A percentile compares a stretch with the other conserved stretches of the same genome.
Conservation (phyloP, 345 rosid species). For the Tarenaya hassleriana region DNA sequence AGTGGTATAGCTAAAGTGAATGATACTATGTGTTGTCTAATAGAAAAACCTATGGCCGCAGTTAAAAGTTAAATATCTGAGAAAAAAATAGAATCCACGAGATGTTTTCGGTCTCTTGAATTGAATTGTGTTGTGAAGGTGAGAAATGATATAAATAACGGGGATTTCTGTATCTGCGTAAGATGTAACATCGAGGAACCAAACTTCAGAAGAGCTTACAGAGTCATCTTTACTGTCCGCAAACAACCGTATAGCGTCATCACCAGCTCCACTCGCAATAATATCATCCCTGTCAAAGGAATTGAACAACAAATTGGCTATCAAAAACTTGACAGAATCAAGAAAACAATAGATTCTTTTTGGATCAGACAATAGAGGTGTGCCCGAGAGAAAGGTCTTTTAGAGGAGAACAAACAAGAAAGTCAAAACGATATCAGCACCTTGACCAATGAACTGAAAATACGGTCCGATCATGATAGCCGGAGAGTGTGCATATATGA, state of each 20-base stretch:
- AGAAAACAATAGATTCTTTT: neutral
- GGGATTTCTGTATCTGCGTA: neutral
- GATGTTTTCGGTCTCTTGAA: too few relatives aligned
- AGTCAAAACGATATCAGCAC: slow-evolving; percentile 46
- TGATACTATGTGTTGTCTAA: neutral
- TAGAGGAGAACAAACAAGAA: neutral
- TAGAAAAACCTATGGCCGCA: neutral
- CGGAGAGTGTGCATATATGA: slow-evolving; percentile 75
- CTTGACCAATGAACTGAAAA: slow-evolving; percentile 97
- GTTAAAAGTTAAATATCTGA: too few relatives aligned
- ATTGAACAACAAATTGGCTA: neutral
- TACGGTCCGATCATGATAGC: slow-evolving; percentile 91
- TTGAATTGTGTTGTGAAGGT: too few relatives aligned
- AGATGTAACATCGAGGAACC: neutral
- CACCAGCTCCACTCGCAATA: slow-evolving; percentile 92
- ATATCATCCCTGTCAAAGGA: slow-evolving; percentile 57
- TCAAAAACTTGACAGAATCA: slow-evolving; percentile 7
- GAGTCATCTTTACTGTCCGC: slow-evolving; percentile 54
- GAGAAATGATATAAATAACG: neutral
- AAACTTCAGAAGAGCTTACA: slow-evolving; percentile 30
- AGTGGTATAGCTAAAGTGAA: neutral
- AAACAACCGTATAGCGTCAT: slow-evolving; percentile 73
- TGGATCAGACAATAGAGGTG: neutral
- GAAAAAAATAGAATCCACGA: slow-evolving; percentile 2
- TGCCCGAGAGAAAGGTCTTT: neutral